phyloP scores from a whole-genome alignment of 73 alveolate genomes.

The Tetrahymena borealis region DNA sequence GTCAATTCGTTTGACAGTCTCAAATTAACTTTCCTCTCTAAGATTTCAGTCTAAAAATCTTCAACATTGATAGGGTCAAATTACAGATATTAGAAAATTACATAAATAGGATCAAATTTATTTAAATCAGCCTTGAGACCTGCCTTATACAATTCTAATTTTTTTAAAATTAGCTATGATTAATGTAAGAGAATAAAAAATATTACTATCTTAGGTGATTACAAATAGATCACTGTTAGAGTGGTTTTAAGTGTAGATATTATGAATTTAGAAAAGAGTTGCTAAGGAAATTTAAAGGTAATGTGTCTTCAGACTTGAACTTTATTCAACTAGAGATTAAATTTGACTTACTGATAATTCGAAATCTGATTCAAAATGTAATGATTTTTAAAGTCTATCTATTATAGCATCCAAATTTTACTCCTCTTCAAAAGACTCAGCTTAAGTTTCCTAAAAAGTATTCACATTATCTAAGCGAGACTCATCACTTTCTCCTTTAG shows the following conservation, averaged over 20 bases:
- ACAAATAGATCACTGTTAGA: slow-evolving; percentile 3
- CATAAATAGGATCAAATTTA: slow-evolving; percentile 23
- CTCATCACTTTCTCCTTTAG: not conserved
- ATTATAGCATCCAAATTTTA: not conserved
- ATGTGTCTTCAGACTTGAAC: not conserved
- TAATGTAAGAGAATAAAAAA: not conserved
- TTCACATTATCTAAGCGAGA: not conserved
- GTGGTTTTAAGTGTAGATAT: not conserved
- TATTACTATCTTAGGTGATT: slow-evolving; percentile 2
- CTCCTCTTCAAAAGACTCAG: not conserved
- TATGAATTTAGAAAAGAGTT: not conserved
- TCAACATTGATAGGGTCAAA: slow-evolving; percentile 14
- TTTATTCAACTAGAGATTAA: not conserved
- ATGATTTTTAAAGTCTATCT: not conserved
- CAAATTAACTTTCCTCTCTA: slow-evolving; percentile 26
- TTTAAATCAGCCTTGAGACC: not conserved
- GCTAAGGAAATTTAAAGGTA: not conserved
- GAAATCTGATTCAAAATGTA: not conserved
- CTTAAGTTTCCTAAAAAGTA: not conserved
- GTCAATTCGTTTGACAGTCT: not conserved
- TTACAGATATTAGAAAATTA: slow-evolving; percentile 16
- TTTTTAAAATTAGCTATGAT: not conserved
- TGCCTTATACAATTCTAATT: not conserved
- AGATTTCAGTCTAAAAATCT: slow-evolving; percentile 24
- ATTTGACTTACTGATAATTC: not conserved